phyloP scores from a whole-genome alignment of 768 basidiomycete species.

The Sporobolomyces phaffii region DNA sequence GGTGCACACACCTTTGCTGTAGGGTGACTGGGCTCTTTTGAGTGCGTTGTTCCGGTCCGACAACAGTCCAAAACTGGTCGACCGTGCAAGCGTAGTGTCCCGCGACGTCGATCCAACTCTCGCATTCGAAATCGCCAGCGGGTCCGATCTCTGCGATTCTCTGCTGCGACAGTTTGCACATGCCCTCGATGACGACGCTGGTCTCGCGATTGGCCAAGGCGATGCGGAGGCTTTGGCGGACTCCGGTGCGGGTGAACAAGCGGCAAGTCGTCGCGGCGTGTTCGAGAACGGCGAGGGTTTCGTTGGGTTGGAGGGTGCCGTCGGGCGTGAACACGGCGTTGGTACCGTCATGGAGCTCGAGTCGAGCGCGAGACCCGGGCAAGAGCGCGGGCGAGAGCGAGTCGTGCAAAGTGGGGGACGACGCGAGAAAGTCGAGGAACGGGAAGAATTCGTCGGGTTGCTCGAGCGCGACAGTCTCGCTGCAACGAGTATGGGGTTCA shows the following conservation, averaged over 20 bases:
- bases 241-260: neutral
- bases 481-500: conserved; percentile 46
- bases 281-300: conserved; percentile 49
- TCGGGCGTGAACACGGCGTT: conserved; percentile 45
- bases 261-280: neutral
- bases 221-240: conserved; percentile 52
- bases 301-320: conserved; percentile 39
- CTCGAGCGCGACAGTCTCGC: conserved; percentile 74
- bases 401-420: conserved; percentile 41
- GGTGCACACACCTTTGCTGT: neutral
- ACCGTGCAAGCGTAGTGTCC: conserved; percentile 52
- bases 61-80: conserved; percentile 52
- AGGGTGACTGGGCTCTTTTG: conserved; percentile 32
- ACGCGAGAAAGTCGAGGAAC: conserved; percentile 61
- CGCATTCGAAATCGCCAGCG: conserved; percentile 34
- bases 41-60: conserved; percentile 62
- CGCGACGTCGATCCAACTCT: conserved; percentile 41
- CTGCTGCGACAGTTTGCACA: conserved; percentile 12
- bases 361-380: conserved; percentile 10
- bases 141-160: neutral
- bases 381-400: conserved; percentile 5
- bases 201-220: conserved; percentile 55
- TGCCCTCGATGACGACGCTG: conserved; percentile 40
- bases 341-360: conserved; percentile 41
- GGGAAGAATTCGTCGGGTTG: conserved; percentile 69